Base-by-base conservation (phyloP, 495 filamentous ascomycete species). In the Hypoxylon fragiforme region DNA sequence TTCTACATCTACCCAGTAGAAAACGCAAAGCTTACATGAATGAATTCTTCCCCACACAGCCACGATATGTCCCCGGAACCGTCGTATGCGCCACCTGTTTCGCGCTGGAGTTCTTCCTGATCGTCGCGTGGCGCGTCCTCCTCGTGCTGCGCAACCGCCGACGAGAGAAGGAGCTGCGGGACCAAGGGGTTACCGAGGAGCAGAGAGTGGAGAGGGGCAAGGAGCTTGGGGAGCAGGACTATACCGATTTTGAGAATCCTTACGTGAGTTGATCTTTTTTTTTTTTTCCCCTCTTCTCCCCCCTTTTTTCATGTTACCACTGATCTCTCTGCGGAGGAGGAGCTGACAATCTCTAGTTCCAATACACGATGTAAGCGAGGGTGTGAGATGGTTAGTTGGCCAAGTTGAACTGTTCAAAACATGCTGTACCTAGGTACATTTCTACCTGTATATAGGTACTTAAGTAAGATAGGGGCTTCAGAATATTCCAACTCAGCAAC, bases 151-250 rank as follows among this genome's bases (percentile, higher is more conserved):
- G 66, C 5, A 69, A 69, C 13, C 53, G 60, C 2, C 50, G 57
- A 3, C 53, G 66, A n/a, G 63, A 62, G 7, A 66, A 55, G 30
- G 14, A 48, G 16, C 28, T 69, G 2, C 44, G 16, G 1, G 66
- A 62, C 21, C 53, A 66, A 21, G 57, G 60, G 0, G 30, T 69
- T 14, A 59, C 47, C 2, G 66, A 69, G 24, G 63, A 69, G 38
- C 60, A 69, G 20, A 56, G 66, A 19, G 24, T 66, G 12, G 47
- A 48, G 36, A 60, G 48, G 26, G 66, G 61, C 2, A 65, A 69
- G 30, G 43, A 64, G 45, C 48, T 71, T 7, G 66, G 66, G 21
- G 66, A 61, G 43, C 63, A 69, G 30, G 66, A 69, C 14, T 60
- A 43, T 21, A 69, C 66, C 3, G 66, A 69, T 41, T 62, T 66